Evolutionary conservation across 179 eudicot genomes (phyloP).

Genomic region (Patellifolia procumbens): DNA sequence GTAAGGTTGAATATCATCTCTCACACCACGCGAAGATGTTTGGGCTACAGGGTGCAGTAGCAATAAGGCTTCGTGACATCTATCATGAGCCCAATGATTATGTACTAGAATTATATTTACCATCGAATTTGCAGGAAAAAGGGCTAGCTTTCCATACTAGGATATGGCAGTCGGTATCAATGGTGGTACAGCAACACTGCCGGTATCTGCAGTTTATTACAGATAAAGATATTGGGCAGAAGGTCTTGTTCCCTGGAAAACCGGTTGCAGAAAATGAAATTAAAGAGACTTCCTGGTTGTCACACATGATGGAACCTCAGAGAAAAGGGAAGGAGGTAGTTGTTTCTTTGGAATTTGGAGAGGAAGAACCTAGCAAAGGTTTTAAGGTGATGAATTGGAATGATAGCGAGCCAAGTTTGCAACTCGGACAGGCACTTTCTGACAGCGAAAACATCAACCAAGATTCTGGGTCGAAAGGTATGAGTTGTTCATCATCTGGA

Average conservation of each 20-base stretch:
- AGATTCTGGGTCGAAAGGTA: slow-evolving; percentile 40
- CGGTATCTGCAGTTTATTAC: slow-evolving; percentile 45
- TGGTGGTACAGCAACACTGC: slow-evolving; percentile 43
- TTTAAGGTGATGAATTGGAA: slow-evolving; percentile 50
- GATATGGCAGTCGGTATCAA: slow-evolving; percentile 44
- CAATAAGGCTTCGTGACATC: slow-evolving; percentile 51
- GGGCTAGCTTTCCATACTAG: slow-evolving; percentile 34
- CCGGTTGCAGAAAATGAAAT: slow-evolving; percentile 26
- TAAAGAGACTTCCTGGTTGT: slow-evolving; percentile 51
- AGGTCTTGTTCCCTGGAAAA: slow-evolving; percentile 28
- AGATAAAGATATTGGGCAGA: slow-evolving; percentile 39
- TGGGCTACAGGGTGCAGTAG: slow-evolving; percentile 57
- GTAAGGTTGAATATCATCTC: slow-evolving; percentile 66
- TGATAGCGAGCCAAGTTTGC: slow-evolving; percentile 30
- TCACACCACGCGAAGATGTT: slow-evolving; percentile 70
- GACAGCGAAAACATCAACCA: slow-evolving; percentile 36
- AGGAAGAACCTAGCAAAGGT: slow-evolving; percentile 50
- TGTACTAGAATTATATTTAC: slow-evolving; percentile 71
- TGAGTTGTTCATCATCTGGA: slow-evolving; percentile 41
- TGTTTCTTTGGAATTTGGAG: slow-evolving; percentile 40
- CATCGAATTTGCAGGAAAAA: slow-evolving; percentile 41
- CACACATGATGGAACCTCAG: slow-evolving; percentile 47
- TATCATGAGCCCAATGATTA: slow-evolving; percentile 45
- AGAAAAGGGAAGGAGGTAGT: slow-evolving; percentile 51
- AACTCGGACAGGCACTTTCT: slow-evolving; percentile 32